Conservation (phyloP, 2,329 filamentous ascomycete genomes). For the Fusarium torulosum region DNA sequence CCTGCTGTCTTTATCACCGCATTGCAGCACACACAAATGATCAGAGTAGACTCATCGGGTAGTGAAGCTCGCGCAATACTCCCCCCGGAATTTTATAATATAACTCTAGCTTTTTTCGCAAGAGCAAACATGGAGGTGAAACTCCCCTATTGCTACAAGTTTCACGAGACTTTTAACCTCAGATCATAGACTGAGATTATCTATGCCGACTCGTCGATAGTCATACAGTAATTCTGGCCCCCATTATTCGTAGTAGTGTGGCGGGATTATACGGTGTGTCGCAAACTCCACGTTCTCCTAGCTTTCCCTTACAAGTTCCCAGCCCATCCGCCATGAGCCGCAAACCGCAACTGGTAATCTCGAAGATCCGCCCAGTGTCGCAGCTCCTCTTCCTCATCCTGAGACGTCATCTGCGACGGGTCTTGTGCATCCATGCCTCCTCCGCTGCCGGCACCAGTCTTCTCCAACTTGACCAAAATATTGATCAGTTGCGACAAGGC, state of each 20-base stretch:
- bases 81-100: not conserved
- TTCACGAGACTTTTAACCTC: slow-evolving; percentile 1
- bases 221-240: slow-evolving; percentile 16
- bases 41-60: not conserved
- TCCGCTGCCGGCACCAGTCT: slow-evolving; percentile 60
- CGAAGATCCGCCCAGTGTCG: slow-evolving; percentile 82
- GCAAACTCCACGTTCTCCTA: not conserved
- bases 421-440: slow-evolving; percentile 50
- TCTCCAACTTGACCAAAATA: slow-evolving; percentile 80
- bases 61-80: not conserved
- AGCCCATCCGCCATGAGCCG: slow-evolving; percentile 70
- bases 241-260: not conserved
- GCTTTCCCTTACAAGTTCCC: slow-evolving; percentile 41
- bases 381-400: slow-evolving; percentile 82
- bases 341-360: slow-evolving; percentile 81
- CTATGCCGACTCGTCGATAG: not conserved
- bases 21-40: not conserved
- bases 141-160: not conserved
- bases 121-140: slow-evolving; percentile 2
- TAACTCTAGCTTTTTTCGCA: slow-evolving; percentile 1
- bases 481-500: slow-evolving; percentile 80
- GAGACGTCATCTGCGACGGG: slow-evolving; percentile 57
- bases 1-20: no score
- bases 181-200: not conserved
- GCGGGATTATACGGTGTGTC: not conserved